Conservation (phyloP, 371 early-diverging fungal genomes). For the Mycotypha africana region DNA sequence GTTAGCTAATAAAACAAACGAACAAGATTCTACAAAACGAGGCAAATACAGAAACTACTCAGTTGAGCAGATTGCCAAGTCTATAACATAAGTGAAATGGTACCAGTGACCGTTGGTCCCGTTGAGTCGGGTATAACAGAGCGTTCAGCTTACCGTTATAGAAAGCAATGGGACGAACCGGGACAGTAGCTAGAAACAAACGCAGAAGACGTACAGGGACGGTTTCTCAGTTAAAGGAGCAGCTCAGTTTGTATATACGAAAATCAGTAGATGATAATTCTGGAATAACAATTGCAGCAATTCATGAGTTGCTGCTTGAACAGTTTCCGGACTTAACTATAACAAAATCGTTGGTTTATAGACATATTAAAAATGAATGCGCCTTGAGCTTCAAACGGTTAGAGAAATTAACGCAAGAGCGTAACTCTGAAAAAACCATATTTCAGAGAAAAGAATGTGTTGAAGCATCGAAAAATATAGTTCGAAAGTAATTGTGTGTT, state of each 20-base stretch:
- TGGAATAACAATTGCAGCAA: background rate
- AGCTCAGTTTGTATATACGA: background rate
- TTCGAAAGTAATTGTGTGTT: conserved; percentile 2
- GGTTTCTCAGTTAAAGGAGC: conserved; percentile 10
- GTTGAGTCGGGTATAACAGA: too few relatives aligned
- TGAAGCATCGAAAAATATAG: background rate
- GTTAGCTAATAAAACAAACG: too few relatives aligned
- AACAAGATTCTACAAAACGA: too few relatives aligned
- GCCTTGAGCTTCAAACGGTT: background rate
- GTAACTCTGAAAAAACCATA: background rate
- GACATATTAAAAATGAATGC: background rate
- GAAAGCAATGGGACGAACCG: conserved; percentile 3
- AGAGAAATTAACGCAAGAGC: background rate
- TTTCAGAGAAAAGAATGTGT: background rate
- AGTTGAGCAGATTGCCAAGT: too few relatives aligned
- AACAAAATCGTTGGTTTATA: background rate
- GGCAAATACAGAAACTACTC: too few relatives aligned
- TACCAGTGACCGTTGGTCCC: too few relatives aligned
- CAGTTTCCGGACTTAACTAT: background rate
- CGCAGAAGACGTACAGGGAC: conserved; percentile 4
- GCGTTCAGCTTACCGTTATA: conserved; percentile 4
- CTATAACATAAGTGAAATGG: too few relatives aligned
- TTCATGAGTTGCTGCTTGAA: background rate
- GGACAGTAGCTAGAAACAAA: conserved; percentile 5
- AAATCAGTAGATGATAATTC: background rate